Conservation (phyloP, 495 filamentous ascomycete genomes). For the Annulohypoxylon bovei region DNA sequence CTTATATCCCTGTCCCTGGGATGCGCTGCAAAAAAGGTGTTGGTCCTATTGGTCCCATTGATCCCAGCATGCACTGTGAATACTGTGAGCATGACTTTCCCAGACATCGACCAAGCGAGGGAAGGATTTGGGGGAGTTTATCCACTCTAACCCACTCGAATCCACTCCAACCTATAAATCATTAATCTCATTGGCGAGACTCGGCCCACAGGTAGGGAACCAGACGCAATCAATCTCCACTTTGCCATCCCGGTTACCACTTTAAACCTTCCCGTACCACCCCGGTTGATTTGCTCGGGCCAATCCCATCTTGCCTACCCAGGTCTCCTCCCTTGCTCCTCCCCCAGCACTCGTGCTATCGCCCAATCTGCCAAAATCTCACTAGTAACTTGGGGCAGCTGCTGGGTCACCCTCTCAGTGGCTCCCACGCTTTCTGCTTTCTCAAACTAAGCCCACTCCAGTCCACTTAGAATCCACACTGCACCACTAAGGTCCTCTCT, state of each 20-base stretch:
- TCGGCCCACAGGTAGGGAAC: constrained; percentile 43
- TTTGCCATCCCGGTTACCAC: constrained; percentile 29
- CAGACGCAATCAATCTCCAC: constrained; percentile 45
- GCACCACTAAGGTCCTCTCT: constrained; percentile 8
- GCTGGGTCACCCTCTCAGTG: constrained; percentile 7
- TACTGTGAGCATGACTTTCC: constrained; percentile 29
- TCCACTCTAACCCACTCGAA: constrained; percentile 9
- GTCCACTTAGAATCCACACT: constrained; percentile 17
- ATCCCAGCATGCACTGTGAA: constrained; percentile 16
- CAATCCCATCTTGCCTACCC: constrained; percentile 32
- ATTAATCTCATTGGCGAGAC: constrained; percentile 28
- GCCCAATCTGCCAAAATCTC: constrained; percentile 40
- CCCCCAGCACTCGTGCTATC: constrained; percentile 23
- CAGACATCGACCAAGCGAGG: constrained; percentile 17
- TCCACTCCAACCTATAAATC: background rate
- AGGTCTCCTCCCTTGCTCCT: constrained; percentile 31
- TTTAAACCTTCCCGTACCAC: constrained; percentile 22
- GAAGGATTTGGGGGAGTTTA: constrained; percentile 18
- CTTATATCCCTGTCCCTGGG: constrained; percentile 24
- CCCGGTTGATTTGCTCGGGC: constrained; percentile 44
- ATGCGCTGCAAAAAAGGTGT: background rate
- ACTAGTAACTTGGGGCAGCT: background rate
- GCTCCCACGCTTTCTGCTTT: constrained; percentile 17
- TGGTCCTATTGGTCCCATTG: constrained; percentile 3
- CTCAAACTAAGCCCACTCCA: constrained; percentile 9